Conservation (phyloP, 768 basidiomycete species). For the Trametopsis cervina region DNA sequence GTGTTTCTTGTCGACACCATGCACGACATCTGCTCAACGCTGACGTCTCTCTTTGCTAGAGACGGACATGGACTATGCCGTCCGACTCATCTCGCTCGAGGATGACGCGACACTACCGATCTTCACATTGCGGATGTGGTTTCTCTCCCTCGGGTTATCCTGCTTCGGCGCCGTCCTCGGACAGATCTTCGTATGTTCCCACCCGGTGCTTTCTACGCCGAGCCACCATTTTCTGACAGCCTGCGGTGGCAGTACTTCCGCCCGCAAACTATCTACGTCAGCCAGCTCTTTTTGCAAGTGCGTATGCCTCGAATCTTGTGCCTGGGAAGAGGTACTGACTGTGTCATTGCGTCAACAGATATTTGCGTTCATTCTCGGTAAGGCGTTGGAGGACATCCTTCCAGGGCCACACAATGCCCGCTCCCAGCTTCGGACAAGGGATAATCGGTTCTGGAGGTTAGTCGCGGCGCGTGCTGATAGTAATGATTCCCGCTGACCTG, state of each 20-base stretch:
- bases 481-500: neutral
- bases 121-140: slow-evolving; percentile 26
- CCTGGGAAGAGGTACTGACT: neutral
- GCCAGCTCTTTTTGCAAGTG: slow-evolving; percentile 16
- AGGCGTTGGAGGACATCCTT: slow-evolving; percentile 18
- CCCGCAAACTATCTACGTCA: slow-evolving; percentile 18
- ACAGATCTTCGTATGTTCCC: slow-evolving; percentile 41
- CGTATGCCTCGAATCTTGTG: neutral
- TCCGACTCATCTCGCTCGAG: slow-evolving; percentile 44
- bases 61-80: slow-evolving; percentile 39
- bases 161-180: slow-evolving; percentile 29
- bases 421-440: slow-evolving; percentile 22
- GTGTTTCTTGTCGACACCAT: slow-evolving; percentile 2
- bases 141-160: slow-evolving; percentile 24
- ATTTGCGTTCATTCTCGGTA: slow-evolving; percentile 22
- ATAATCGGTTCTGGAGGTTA: slow-evolving; percentile 19
- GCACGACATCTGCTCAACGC: neutral
- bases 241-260: slow-evolving; percentile 14
- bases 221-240: slow-evolving; percentile 7
- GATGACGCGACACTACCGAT: slow-evolving; percentile 32
- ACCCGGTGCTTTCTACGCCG: neutral
- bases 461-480: neutral
- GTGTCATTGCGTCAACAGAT: slow-evolving; percentile 13
- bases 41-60: slow-evolving; percentile 19
- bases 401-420: slow-evolving; percentile 15